phyloP scores from a whole-genome alignment of 2,329 filamentous ascomycete species.

The Fusarium torulosum region DNA sequence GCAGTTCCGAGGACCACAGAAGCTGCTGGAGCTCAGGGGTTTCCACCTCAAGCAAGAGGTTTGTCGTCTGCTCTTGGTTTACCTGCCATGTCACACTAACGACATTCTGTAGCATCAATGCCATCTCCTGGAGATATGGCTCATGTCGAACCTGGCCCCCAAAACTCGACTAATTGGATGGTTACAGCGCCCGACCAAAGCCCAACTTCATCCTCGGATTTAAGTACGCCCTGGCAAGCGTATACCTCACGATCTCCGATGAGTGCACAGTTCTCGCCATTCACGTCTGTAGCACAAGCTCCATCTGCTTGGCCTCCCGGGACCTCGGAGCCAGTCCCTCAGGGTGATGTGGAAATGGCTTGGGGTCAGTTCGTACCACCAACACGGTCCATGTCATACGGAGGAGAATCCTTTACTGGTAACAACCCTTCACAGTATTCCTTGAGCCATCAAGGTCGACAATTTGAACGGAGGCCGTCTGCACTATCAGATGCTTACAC shows the following conservation, averaged over 20 bases:
- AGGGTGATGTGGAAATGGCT: slow-evolving; percentile 57
- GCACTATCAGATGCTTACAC: slow-evolving; percentile 61
- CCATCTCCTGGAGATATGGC: slow-evolving; percentile 23
- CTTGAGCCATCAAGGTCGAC: slow-evolving; percentile 53
- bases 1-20: slow-evolving; percentile 61
- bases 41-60: slow-evolving; percentile 59
- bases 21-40: slow-evolving; percentile 53
- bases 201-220: slow-evolving; percentile 58
- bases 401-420: slow-evolving; percentile 56
- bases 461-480: slow-evolving; percentile 60
- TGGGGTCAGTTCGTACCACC: slow-evolving; percentile 61
- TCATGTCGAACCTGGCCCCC: slow-evolving; percentile 52
- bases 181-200: slow-evolving; percentile 57
- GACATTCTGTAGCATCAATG: slow-evolving; percentile 18
- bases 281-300: slow-evolving; percentile 58
- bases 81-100: slow-evolving; percentile 17
- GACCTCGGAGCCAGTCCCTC: slow-evolving; percentile 54
- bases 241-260: slow-evolving; percentile 65
- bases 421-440: slow-evolving; percentile 57
- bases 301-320: slow-evolving; percentile 57
- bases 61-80: slow-evolving; percentile 50
- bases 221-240: slow-evolving; percentile 62
- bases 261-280: slow-evolving; percentile 64
- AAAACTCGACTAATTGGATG: slow-evolving; percentile 60
- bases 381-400: slow-evolving; percentile 63